These are phyloP conservation scores for Lecanosticta acicola DNA, from an alignment of 2,329 filamentous ascomycete genomes.

Conservation along the genomic window DNA sequence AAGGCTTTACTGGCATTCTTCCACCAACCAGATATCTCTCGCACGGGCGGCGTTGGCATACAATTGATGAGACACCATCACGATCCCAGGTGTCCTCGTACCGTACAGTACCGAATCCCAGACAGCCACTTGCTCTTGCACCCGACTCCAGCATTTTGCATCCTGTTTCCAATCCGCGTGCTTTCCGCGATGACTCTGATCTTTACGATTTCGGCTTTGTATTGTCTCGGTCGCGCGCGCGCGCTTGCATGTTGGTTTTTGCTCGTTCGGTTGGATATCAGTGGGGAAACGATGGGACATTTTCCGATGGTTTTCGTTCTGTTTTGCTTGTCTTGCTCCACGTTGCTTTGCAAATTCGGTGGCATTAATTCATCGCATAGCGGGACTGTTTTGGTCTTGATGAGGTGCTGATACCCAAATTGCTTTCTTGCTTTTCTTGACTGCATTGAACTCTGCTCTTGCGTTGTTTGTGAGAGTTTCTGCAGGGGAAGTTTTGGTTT, in stretches of 20 bases:
- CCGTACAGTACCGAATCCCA: background rate
- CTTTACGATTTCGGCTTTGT: background rate
- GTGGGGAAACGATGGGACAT: too few species aligned
- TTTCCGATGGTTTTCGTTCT: background rate
- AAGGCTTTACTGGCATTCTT: conserved; percentile 10
- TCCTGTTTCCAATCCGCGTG: too few species aligned
- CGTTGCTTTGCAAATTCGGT: background rate
- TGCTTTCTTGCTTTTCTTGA: background rate
- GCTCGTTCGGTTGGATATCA: too few species aligned
- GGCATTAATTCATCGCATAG: conserved; percentile 11
- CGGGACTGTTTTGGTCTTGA: conserved; percentile 2
- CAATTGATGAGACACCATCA: too few species aligned
- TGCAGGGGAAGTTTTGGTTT: too few species aligned
- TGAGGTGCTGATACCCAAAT: conserved; percentile 11
- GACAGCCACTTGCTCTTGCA: background rate
- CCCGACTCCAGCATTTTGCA: too few species aligned
- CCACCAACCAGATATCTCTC: background rate
- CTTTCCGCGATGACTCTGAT: background rate
- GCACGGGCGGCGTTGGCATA: background rate
- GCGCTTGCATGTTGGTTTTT: too few species aligned
- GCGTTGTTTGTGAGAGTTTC: background rate
- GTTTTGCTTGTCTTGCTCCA: background rate
- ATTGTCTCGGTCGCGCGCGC: background rate
- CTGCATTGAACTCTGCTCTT: background rate
- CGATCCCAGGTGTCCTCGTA: background rate